Evolutionary conservation across 306 rosid genomes (phyloP).

Genomic region (Cucurbita moschata): DNA sequence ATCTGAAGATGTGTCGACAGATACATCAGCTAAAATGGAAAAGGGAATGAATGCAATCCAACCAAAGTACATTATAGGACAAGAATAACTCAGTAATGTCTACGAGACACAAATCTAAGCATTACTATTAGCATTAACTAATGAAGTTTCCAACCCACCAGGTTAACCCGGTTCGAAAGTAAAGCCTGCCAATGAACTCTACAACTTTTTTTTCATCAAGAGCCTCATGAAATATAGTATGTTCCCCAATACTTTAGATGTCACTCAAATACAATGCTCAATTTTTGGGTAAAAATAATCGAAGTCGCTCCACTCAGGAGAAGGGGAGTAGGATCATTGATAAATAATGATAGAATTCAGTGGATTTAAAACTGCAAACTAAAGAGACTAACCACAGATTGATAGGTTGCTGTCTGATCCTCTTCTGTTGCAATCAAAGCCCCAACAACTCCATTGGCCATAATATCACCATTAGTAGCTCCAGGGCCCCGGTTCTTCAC

Average conservation of each 20-base stretch:
- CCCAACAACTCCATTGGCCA: constrained; percentile 41
- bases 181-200: neutral
- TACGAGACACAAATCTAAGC: neutral
- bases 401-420: constrained; percentile 23
- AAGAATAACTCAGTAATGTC: neutral
- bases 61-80: neutral
- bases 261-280: neutral
- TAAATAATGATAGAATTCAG: neutral
- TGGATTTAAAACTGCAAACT: neutral
- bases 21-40: neutral
- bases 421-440: constrained; percentile 42
- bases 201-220: neutral
- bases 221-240: neutral
- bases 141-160: neutral
- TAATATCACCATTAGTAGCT: constrained; percentile 23
- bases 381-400: constrained; percentile 43
- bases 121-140: neutral
- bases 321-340: neutral
- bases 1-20: neutral
- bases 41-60: neutral
- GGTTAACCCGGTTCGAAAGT: neutral
- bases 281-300: neutral
- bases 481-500: constrained; percentile 33
- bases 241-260: neutral
- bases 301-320: neutral